A percentile compares a stretch with the other conserved stretches of the same genome.
phyloP scores from a whole-genome alignment of 192 early-diverging fungal genomes.

The Spinellus fusiger region DNA sequence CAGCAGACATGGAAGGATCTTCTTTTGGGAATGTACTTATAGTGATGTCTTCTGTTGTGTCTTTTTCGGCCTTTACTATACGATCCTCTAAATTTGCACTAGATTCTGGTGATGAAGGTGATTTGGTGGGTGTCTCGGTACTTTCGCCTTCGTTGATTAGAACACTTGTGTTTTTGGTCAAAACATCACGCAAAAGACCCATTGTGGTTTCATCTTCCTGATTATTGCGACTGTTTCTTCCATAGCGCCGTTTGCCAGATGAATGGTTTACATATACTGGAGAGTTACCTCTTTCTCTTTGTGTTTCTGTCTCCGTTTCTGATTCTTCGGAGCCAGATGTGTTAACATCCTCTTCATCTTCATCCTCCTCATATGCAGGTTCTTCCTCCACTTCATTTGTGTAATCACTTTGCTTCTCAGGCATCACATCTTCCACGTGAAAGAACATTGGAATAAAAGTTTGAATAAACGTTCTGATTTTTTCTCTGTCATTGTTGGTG shows the following conservation, averaged over 20 bases:
- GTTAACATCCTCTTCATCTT: conserved; percentile 23
- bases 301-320: conserved; percentile 24
- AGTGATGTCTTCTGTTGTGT: conserved; percentile 15
- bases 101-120: conserved; percentile 25
- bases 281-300: conserved; percentile 12
- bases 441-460: conserved; percentile 71
- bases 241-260: not conserved
- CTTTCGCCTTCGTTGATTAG: conserved; percentile 11
- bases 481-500: conserved; percentile 57
- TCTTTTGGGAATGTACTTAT: not conserved
- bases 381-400: conserved; percentile 47
- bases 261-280: conserved; percentile 7
- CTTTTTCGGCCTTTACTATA: conserved; percentile 29
- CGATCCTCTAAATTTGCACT: conserved; percentile 22
- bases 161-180: conserved; percentile 23
- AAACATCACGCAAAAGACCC: conserved; percentile 31
- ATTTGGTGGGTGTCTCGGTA: not conserved
- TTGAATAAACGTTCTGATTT: conserved; percentile 69
- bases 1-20: not conserved
- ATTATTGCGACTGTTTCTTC: not conserved
- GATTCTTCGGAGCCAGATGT: conserved; percentile 33
- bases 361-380: conserved; percentile 41
- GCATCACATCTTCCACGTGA: conserved; percentile 39
- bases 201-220: conserved; percentile 31
- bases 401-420: conserved; percentile 38